Conservation (phyloP, 345 rosid genomes). For the Rubroshorea leprosula region DNA sequence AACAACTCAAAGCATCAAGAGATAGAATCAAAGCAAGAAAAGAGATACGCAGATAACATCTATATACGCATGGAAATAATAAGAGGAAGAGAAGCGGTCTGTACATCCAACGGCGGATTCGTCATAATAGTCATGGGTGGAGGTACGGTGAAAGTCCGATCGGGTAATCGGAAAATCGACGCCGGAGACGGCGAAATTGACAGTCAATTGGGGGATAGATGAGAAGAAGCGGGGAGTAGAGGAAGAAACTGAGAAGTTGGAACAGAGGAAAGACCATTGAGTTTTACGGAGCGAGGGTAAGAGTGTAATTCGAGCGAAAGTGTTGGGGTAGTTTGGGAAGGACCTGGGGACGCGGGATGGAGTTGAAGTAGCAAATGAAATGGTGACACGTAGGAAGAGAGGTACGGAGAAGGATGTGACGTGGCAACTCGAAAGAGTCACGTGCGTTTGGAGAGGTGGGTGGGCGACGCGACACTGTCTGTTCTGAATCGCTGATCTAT, state of each 20-base stretch:
- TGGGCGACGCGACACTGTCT: not conserved
- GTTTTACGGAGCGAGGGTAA: not conserved
- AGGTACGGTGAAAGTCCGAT: conserved; percentile 31
- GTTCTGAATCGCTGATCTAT: not conserved
- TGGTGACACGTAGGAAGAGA: not conserved
- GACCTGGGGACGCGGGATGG: not conserved
- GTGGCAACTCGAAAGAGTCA: not conserved
- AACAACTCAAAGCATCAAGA: not conserved
- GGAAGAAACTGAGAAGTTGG: not conserved
- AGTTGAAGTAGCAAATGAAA: not conserved
- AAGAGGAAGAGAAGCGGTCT: conserved; percentile 13
- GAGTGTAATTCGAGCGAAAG: not conserved
- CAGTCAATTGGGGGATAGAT: not conserved
- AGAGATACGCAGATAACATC: not conserved
- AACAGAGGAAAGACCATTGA: not conserved
- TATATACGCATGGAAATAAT: not conserved
- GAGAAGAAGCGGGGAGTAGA: not conserved
- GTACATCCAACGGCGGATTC: conserved; percentile 75
- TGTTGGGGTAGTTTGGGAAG: not conserved
- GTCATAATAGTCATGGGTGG: conserved; percentile 75
- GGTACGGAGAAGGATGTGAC: not conserved
- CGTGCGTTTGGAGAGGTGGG: not conserved
- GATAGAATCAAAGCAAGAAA: not conserved
- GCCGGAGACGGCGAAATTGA: not conserved
- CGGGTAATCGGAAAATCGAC: conserved; percentile 1